A percentile compares a stretch with the other conserved stretches of the same genome.
Conservation (phyloP, 1,284 basidiomycete species). For the Athelia psychrophila region DNA sequence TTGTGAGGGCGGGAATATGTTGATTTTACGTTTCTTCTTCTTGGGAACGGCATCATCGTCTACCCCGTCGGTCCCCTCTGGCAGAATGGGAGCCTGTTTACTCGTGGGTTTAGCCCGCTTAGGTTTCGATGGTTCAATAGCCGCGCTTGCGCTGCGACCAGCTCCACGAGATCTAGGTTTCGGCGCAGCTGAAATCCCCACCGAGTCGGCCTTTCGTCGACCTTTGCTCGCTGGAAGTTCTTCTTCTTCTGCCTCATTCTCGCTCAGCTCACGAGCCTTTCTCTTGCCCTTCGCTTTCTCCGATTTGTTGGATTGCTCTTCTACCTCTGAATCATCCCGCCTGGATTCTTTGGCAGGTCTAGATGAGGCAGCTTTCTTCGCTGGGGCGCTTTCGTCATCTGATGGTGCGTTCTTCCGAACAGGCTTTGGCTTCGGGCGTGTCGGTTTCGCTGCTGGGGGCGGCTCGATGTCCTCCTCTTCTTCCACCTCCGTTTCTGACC, state of each 20-base stretch:
- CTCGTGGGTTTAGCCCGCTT: slow-evolving; percentile 13
- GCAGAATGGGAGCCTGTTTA: slow-evolving; percentile 14
- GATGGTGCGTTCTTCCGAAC: slow-evolving; percentile 16
- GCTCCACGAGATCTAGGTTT: background rate
- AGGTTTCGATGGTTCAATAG: background rate
- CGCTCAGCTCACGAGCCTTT: slow-evolving; percentile 12
- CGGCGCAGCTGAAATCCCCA: background rate
- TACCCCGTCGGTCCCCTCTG: slow-evolving; percentile 13
- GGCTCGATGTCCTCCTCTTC: background rate
- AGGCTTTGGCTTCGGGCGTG: slow-evolving; percentile 3
- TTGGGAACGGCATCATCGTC: slow-evolving; percentile 30
- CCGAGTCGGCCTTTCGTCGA: slow-evolving; percentile 13
- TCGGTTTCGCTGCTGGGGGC: slow-evolving; percentile 6
- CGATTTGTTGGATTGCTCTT: slow-evolving; percentile 4
- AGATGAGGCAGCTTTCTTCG: slow-evolving; percentile 9
- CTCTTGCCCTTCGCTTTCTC: slow-evolving; percentile 12
- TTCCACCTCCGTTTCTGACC: background rate
- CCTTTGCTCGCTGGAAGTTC: slow-evolving; percentile 4
- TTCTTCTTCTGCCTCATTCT: slow-evolving; percentile 5
- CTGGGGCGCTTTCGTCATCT: slow-evolving; percentile 23
- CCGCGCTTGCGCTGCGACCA: background rate
- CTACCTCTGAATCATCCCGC: slow-evolving; percentile 3
- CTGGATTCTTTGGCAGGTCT: slow-evolving; percentile 19
- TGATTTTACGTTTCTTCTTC: slow-evolving; percentile 63
- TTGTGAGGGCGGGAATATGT: slow-evolving; percentile 44